Evolutionary conservation across 148 eudicot species (phyloP), one percentile per base, ranked within the genome.

Genomic region (Gaultheria prostrata): DNA sequence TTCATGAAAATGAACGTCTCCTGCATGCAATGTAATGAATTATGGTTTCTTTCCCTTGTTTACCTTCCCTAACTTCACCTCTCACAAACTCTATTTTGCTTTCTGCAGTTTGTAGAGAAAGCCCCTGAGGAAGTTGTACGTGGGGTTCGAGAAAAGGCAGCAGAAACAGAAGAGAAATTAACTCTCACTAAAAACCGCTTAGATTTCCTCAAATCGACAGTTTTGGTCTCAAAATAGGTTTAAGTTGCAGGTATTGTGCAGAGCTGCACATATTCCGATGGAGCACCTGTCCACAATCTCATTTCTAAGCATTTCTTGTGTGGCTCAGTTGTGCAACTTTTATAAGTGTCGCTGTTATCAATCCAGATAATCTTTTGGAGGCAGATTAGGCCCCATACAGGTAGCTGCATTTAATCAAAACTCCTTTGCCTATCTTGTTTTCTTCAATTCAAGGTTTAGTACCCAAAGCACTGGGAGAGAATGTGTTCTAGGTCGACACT

Each of bases 151-250:
- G 98, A 93, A 84, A 97, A 97, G 86, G 98, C 93, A 20, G 91
- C 89, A 45, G 98, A 97, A 83, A 87, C 93, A 83, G 93, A 93
- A 88, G 98, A 95, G 88, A 97, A 97, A 86, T 87, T 97, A 80
- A 91, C 84, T 85, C 88, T 95, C 80, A 95, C 98, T 17, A 91
- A 83, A 81, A 95, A 88, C 10, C 97, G 98, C 35, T 89, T 93
- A n/a, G 84, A 87, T n/a, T 90, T 97, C 85, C 98, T 97, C 70
- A 84, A 91, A 84, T 92, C 99, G 30, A 92, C 90, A 69, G 87
- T 83, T 86, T 85, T 90, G 90, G 89, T 88, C 26, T 83, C 94
- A 1, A 84, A 92, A 65, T 86, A 79, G 85, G 72, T 76, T 71
- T 50, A 76, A 54, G 26, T 15, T 8, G 50, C 2, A 8, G 75